These are phyloP conservation scores for Claviceps paspali DNA, from an alignment of 2,329 filamentous ascomycete species.

Conservation along the genomic window DNA sequence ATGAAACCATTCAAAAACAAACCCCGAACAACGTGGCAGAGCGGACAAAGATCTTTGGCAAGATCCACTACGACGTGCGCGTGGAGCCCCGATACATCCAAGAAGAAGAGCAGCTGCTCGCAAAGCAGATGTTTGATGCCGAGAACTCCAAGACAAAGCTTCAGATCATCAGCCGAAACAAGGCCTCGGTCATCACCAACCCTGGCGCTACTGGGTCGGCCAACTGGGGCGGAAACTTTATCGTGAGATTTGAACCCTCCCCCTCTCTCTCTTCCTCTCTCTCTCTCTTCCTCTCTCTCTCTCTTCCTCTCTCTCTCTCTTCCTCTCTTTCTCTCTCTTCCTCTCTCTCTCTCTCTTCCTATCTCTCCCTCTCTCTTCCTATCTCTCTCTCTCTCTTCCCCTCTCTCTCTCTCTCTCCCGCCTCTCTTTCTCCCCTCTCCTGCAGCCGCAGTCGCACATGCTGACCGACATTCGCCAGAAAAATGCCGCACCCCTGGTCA, in stretches of 20 bases:
- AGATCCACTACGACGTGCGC: conserved; percentile 60
- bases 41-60: conserved; percentile 61
- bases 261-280: not conserved
- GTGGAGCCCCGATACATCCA: conserved; percentile 58
- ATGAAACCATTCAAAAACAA: no score
- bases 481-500: conserved; percentile 30
- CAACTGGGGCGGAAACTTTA: conserved; percentile 31
- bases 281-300: conserved; percentile 1
- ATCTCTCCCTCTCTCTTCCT: no score
- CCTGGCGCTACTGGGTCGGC: conserved; percentile 29
- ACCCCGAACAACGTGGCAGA: conserved; percentile 38
- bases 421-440: no score
- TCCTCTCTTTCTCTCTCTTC: no score
- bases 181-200: conserved; percentile 38
- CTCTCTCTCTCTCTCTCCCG: no score
- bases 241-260: conserved; percentile 38
- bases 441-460: no score
- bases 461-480: no score
- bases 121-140: conserved; percentile 36
- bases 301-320: no score
- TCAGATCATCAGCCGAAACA: conserved; percentile 33
- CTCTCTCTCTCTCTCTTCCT: no score
- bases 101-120: conserved; percentile 50
- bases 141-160: conserved; percentile 34
- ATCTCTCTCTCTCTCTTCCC: no score